Evolutionary conservation across 495 filamentous ascomycete species (phyloP), one percentile per base, ranked within the genome.

Genomic region (Aspergillus conjunctus): DNA sequence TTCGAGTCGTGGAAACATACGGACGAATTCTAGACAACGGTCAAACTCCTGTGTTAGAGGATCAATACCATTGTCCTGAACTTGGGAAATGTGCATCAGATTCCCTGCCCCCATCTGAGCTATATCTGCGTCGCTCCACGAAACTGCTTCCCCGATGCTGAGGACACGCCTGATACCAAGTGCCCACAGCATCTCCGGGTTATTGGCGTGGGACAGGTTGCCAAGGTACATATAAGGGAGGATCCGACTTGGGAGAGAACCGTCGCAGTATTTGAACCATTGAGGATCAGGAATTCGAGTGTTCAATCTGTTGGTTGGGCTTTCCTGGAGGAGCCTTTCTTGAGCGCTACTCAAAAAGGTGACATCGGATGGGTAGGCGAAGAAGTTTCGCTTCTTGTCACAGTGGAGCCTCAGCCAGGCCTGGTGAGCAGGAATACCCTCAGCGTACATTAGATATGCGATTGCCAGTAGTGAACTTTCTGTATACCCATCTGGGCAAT

Each of bases 11-110:
- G 20, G 37, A 44, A 33, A 79, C 88, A 72, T 76, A 97, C 93
- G 89, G 73, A 98, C 96, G 63, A 98, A 98, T 26, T 89, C 85
- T 31, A 98, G 76, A 66, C 94, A 98, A 41, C 88, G 81, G 66
- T 87, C 86, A 76, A 96, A 96, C 60, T 97, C 91, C 31, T 90
- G 84, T 51, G 88, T 93, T 67, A 98, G 73, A 5, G 92, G 87
- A 69, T 98, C 94, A 57, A 98, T 93, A 22, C 94, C 94, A 65
- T 98, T 98, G 65, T 98, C 94, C 70, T 98, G 94, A 14, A 98
- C 91, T 18, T 88, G 79, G 64, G 91, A 85, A 43, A 98, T 84
- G 44, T 86, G 81, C 73, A 95, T 85, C 18, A 94, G 68, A 52
- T 93, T 92, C 30, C 92, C 87, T 15, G 73, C 64, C 0, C 87